Evolutionary conservation across 78 protist genomes (phyloP), one percentile per base, ranked within the genome.

Genomic region (Salpingoeca rosetta): DNA sequence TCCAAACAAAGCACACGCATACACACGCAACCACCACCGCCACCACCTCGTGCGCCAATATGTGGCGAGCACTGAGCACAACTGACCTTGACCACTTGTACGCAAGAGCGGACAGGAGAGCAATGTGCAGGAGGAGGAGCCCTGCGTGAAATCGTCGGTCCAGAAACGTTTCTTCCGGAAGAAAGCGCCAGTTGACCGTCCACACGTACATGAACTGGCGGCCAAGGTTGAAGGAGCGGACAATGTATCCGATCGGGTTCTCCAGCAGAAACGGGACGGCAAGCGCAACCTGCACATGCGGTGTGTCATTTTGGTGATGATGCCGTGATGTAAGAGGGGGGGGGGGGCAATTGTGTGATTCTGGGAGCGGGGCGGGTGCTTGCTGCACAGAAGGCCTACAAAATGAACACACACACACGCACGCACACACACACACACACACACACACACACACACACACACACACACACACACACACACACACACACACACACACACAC

Each of bases 131-230:
- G 12, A 28, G 38, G 12, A 96, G 85, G n/a, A 96, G 86, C 0
- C 39, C 56, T 11, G 38, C 24, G 17, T 94, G 93, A 73, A 89
- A 81, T 11, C 72, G 79, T 17, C 79, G 80, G 44, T 76, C 65
- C 1, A 83, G 65, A 87, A 92, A 92, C 73, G 40, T 80, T 26
- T 76, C 87, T 65, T 89, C 95, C 17, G 94, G 88, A 0, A 96
- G 26, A 17, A 94, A 90, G 75, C 83, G 40, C 93, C 89, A 91
- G 87, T 96, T 96, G 73, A 96, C 98, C 2, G 97, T 84, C 98
- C 98, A 95, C 76, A 84, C 76, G 83, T 87, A 89, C 41, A 81
- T 1, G 85, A 94, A 95, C 79, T 79, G 88, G 2, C 96, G 85
- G 2, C 92, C 79, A 75, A 92, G 84, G 40, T 94, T 94, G 56